Evolutionary conservation across 2,329 filamentous ascomycete species (phyloP), one percentile per base, ranked within the genome.

Genomic region (Epichloe elymi): DNA sequence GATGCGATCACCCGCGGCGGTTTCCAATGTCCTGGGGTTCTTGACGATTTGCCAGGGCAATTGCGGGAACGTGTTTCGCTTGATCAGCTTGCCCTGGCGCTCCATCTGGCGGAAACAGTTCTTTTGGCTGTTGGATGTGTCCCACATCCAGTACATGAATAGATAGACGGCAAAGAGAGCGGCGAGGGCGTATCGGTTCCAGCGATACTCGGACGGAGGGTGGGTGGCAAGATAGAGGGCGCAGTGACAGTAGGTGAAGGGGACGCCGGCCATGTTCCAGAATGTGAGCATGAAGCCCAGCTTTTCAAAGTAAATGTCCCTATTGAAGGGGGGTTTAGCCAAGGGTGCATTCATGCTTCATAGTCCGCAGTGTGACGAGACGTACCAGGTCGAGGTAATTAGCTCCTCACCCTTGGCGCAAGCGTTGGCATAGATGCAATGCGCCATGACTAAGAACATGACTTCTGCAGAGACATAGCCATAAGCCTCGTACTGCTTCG

Each of bases 271-370:
- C 65, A 95, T 74, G 70, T 95, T 95, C 89, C 89, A 95, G 79
- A 95, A 95, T 67, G 93, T 94, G 58, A 95, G 79, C 89, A 95
- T 95, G 74, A 95, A 95, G 49, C 89, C 89, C 80, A 87, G 90
- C 72, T 95, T 95, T 75, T 95, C 89, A 61, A 88, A 91, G 74
- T 94, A 95, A 85, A 95, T 95, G 62, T 95, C 89, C 67, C 26
- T 30, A 30, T 30, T 10, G 26, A 30, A 8, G 20, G 6, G 26
- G 26, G 26, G 2, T 3, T 30, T 10, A 30, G 26, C 8, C 1
- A 1, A 30, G 26, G 26, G 26, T 26, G 23, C 23, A 26, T 30
- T 8, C 26, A 30, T 4, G 26, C 26, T 30, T 30, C 8, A 30
- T 30, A 30, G 26, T 30, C 26, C 3, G 8, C 26, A 30, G 3